Percentiles rank a stretch among this genome's conserved stretches.
phyloP scores from a whole-genome alignment of 2,329 filamentous ascomycete species.

The Alternaria metachromatica region DNA sequence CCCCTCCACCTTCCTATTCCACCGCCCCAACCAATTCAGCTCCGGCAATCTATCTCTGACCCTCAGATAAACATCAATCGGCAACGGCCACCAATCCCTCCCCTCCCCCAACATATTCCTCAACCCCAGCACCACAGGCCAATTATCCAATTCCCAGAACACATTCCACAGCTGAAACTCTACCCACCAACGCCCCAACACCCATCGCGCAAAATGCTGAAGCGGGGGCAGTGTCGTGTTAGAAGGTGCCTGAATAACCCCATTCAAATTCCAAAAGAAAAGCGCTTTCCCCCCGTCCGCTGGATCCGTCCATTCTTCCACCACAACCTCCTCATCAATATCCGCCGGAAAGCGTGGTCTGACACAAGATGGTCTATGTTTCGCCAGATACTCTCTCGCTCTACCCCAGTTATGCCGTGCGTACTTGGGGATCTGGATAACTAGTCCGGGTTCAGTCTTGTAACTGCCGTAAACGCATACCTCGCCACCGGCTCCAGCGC shows the following conservation, averaged over 20 bases:
- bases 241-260: conserved; percentile 27
- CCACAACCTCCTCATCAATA: conserved; percentile 46
- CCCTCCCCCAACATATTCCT: not conserved
- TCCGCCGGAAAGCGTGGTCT: conserved; percentile 8
- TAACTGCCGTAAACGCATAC: not conserved
- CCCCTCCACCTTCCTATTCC: not conserved
- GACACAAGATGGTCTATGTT: not conserved
- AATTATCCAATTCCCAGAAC: conserved; percentile 43
- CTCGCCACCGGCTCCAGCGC: conserved; percentile 14
- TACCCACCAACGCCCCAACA: conserved; percentile 23
- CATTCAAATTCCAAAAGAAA: conserved; percentile 61
- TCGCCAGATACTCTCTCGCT: conserved; percentile 27
- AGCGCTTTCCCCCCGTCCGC: conserved; percentile 54
- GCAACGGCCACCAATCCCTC: not conserved
- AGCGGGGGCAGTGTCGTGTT: not conserved
- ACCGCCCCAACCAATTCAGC: no score
- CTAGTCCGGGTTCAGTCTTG: conserved; percentile 13
- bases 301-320: conserved; percentile 58
- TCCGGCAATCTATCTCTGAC: not conserved
- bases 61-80: accelerated
- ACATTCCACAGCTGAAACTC: conserved; percentile 32
- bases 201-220: not conserved
- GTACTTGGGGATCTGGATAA: conserved; percentile 47
- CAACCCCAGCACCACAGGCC: conserved; percentile 32
- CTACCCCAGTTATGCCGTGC: conserved; percentile 58